These are phyloP conservation scores for Chytriomyces confervae DNA, from an alignment of 192 early-diverging fungal genomes.

Conservation along the genomic window DNA sequence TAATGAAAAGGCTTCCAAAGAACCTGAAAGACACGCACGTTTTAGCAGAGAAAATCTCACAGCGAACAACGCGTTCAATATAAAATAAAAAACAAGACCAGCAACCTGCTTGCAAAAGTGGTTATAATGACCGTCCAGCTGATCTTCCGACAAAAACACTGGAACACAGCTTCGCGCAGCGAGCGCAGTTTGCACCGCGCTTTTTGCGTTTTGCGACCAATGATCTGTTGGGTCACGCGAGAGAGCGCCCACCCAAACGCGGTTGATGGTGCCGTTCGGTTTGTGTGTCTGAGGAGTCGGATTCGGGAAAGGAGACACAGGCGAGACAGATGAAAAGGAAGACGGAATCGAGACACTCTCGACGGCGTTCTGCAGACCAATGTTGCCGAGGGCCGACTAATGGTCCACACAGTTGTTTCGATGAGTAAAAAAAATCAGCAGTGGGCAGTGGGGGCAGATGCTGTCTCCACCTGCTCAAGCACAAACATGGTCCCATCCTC, in stretches of 20 bases:
- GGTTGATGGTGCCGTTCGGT: slow-evolving; percentile 58
- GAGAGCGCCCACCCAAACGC: slow-evolving; percentile 69
- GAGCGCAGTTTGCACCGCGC: neutral
- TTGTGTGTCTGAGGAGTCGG: slow-evolving; percentile 31
- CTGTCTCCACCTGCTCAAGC: slow-evolving; percentile 33
- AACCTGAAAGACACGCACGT: slow-evolving; percentile 57
- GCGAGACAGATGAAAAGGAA: no score
- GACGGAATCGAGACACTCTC: slow-evolving; percentile 50
- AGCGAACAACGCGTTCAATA: neutral
- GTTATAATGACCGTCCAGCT: slow-evolving; percentile 92
- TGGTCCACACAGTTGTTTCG: slow-evolving; percentile 41
- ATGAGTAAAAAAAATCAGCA: slow-evolving; percentile 29
- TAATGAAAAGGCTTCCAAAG: slow-evolving; percentile 99
- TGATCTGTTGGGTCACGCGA: slow-evolving; percentile 1
- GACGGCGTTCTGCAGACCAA: slow-evolving; percentile 93
- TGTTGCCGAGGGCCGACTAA: slow-evolving; percentile 81
- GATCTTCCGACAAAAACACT: slow-evolving; percentile 78
- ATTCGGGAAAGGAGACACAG: neutral
- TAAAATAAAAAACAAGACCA: neutral
- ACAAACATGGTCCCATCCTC: neutral
- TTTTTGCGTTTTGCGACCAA: neutral
- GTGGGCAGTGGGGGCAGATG: slow-evolving; percentile 39
- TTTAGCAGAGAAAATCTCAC: neutral
- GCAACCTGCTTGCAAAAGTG: slow-evolving; percentile 93
- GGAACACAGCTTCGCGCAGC: slow-evolving; percentile 68